Percentiles rank a stretch among this genome's conserved stretches.
Conservation (phyloP, 1,284 basidiomycete species). For the Heliocybe sulcata region DNA sequence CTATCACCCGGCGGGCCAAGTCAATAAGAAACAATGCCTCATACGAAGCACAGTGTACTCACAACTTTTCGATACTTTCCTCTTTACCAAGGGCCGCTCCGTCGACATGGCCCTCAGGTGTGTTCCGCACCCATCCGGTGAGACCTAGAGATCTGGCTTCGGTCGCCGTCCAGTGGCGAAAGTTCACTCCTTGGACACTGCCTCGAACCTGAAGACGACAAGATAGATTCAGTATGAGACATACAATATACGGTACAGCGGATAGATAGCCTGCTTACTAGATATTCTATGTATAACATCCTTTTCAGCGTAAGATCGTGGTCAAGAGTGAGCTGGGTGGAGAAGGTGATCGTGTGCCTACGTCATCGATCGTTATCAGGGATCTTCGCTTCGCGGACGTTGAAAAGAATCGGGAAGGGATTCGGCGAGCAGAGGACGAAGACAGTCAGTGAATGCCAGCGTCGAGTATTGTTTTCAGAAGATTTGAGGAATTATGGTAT, state of each 20-base stretch:
- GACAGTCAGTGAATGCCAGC: not conserved
- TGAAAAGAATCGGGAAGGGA: no score
- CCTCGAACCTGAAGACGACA: constrained; percentile 1
- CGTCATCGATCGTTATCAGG: not conserved
- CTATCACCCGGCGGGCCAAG: not conserved
- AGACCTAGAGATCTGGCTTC: not conserved
- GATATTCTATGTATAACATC: not conserved
- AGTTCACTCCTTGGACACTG: constrained; percentile 4
- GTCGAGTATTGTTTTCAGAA: no score
- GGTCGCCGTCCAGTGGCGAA: constrained; percentile 2
- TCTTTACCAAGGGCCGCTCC: not conserved
- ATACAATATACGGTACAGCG: no score
- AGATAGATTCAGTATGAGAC: not conserved
- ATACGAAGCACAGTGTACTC: not conserved
- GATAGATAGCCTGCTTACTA: not conserved
- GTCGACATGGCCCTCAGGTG: not conserved
- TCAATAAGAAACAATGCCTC: not conserved
- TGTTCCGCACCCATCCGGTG: not conserved
- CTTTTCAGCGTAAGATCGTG: not conserved
- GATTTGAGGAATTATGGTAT: no score
- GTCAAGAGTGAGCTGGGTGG: not conserved
- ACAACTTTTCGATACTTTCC: constrained; percentile 1
- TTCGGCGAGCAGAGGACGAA: no score
- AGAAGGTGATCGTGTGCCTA: not conserved
- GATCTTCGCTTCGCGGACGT: no score